Evolutionary conservation across 306 rosid species (phyloP), one percentile per base, ranked within the genome.

Genomic region (Malus asiatica): DNA sequence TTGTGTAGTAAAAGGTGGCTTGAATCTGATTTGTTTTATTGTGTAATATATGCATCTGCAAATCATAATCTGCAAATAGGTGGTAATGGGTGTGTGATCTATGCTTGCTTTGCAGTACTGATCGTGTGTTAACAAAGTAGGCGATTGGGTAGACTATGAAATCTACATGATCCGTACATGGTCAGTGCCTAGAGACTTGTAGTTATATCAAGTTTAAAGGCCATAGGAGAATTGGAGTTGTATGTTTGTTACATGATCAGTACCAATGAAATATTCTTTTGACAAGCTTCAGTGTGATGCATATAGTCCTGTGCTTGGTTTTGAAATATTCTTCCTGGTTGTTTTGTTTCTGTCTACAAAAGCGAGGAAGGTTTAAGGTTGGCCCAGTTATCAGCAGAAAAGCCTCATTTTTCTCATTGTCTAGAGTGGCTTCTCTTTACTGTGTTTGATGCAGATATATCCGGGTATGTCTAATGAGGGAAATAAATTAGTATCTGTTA

Each of bases 361-460:
- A 85, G 88, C 35, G 95, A 90, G 73, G 98, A 95, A 86, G 98
- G 97, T 85, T 76, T 92, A 79, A 89, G 92, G 87, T 78, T 95
- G 94, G 98, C 98, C 42, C 97, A 86, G 67, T 82, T 95, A 83
- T 95, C 98, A 77, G 97, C 97, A 69, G 98, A 90, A 86, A 95
- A 95, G 87, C 98, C 98, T 73, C 98, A 95, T 33, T 95, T 95
- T 88, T 95, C 97, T 45, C 98, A 92, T 77, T 95, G 98, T 86
- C 81, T 95, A 80, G 98, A 95, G 85, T 95, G 98, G 98, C 97
- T 95, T 77, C 98, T 95, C 68, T 92, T 95, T 83, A 95, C 98
- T 4, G 98, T 95, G 68, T 92, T 95, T 76, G 98, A 95, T 72
- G 93, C 98, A 11, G 97, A 95, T 79, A 90, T 90, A 87, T 89